Evolutionary conservation across 306 rosid genomes (phyloP).

Genomic region (Macrotyloma uniflorum): DNA sequence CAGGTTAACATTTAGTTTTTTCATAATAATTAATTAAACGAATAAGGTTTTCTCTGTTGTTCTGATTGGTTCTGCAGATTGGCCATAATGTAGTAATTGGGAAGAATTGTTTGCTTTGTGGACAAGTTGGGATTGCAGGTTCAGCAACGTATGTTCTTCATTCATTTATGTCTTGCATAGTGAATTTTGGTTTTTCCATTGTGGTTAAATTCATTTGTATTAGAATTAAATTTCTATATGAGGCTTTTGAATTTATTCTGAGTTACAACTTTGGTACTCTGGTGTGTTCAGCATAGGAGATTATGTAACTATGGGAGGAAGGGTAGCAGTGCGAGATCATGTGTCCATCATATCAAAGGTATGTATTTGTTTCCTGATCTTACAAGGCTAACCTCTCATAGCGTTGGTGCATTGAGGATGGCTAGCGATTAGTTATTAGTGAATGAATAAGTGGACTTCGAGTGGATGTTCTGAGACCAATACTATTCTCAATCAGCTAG

Average conservation of each 20-base stretch:
- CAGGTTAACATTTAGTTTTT: conserved; percentile 64
- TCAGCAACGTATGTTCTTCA: conserved; percentile 70
- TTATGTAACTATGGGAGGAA: conserved; percentile 88
- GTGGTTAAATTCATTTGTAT: conserved; percentile 16
- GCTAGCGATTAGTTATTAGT: conserved; percentile 20
- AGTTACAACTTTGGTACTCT: conserved; percentile 29
- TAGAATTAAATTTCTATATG: conserved; percentile 28
- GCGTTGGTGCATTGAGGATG: conserved; percentile 20
- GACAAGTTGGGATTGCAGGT: conserved; percentile 97
- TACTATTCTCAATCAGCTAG: conserved; percentile 6
- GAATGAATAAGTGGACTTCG: conserved; percentile 1
- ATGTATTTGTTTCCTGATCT: conserved; percentile 20
- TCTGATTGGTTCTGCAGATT: conserved; percentile 65
- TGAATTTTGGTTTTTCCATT: conserved; percentile 6
- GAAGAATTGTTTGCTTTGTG: conserved; percentile 86
- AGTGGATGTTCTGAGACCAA: background rate
- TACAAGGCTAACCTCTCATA: conserved; percentile 19
- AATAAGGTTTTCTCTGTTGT: background rate
- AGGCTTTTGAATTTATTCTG: conserved; percentile 26
- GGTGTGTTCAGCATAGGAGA: conserved; percentile 72
- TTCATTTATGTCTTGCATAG: background rate
- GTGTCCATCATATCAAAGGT: conserved; percentile 81
- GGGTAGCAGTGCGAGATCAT: conserved; percentile 93
- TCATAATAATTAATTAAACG: background rate
- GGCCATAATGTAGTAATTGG: conserved; percentile 92